Evolutionary conservation across 441 rosid species (phyloP).

Genomic region (Pelargonium australe): DNA sequence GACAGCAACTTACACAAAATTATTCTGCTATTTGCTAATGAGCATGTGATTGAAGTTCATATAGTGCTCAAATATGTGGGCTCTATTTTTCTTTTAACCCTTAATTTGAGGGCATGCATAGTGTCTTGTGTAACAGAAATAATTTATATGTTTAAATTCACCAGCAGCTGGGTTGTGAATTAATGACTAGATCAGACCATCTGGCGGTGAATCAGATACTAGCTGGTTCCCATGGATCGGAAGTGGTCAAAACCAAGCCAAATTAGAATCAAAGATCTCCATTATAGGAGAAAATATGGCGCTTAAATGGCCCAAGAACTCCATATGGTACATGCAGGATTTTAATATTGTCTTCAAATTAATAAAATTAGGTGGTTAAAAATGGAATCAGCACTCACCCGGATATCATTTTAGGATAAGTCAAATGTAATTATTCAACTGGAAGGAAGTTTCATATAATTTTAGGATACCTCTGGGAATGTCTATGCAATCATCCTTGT

Average conservation of each 20-base stretch:
- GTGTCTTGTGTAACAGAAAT: not conserved
- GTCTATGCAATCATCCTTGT: not conserved
- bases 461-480: not conserved
- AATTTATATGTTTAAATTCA: not conserved
- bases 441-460: not conserved
- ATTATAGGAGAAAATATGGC: constrained; percentile 2
- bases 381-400: not conserved
- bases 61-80: not conserved
- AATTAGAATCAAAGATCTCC: not conserved
- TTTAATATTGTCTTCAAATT: not conserved
- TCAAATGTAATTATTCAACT: not conserved
- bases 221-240: not conserved
- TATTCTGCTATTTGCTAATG: not conserved
- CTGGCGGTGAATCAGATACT: not conserved
- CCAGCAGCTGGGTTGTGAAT: not conserved
- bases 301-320: not conserved
- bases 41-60: not conserved
- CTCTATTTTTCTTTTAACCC: not conserved
- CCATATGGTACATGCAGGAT: not conserved
- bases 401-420: not conserved
- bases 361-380: not conserved
- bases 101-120: not conserved
- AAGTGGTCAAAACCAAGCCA: not conserved
- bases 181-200: not conserved
- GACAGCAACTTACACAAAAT: not conserved